These are phyloP conservation scores for Clohesyomyces aquaticus DNA, from an alignment of 495 filamentous ascomycete genomes.

Conservation along the genomic window DNA sequence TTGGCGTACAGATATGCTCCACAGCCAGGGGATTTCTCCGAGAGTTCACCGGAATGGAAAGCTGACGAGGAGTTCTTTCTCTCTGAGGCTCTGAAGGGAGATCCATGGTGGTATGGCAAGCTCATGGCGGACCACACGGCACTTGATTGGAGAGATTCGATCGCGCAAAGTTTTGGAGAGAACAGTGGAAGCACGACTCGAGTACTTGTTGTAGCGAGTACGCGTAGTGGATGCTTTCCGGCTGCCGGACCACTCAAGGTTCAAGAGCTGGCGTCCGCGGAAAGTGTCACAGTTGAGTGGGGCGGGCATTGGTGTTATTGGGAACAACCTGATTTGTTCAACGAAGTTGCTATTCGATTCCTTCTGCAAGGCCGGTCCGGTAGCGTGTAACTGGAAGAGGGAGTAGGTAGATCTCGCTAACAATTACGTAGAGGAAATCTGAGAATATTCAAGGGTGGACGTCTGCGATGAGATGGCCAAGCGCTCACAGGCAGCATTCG, in stretches of 20 bases:
- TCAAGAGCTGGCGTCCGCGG: background rate
- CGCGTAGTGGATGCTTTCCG: conserved; percentile 4
- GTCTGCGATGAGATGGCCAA: too few species aligned
- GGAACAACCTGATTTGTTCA: conserved; percentile 8
- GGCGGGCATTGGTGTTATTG: conserved; percentile 11
- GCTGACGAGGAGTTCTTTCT: conserved; percentile 4
- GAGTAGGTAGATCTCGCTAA: too few species aligned
- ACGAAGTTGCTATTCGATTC: conserved; percentile 2
- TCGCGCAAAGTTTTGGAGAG: background rate
- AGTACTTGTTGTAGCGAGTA: background rate
- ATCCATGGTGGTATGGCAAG: background rate
- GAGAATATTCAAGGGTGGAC: too few species aligned
- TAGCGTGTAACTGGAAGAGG: too few species aligned
- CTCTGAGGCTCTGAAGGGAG: background rate
- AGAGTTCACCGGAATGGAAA: background rate
- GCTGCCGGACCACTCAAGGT: background rate
- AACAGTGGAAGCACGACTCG: background rate
- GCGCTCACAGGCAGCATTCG: too few species aligned
- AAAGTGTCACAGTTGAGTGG: background rate
- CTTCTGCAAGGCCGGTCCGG: too few species aligned
- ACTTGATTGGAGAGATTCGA: background rate
- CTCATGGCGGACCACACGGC: conserved; percentile 1
- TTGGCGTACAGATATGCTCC: background rate
- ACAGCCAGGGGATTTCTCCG: background rate
- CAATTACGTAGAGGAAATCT: too few species aligned